Evolutionary conservation across 2,329 filamentous ascomycete genomes (phyloP), one percentile per base, ranked within the genome.

Genomic region (Volutella citrinella): DNA sequence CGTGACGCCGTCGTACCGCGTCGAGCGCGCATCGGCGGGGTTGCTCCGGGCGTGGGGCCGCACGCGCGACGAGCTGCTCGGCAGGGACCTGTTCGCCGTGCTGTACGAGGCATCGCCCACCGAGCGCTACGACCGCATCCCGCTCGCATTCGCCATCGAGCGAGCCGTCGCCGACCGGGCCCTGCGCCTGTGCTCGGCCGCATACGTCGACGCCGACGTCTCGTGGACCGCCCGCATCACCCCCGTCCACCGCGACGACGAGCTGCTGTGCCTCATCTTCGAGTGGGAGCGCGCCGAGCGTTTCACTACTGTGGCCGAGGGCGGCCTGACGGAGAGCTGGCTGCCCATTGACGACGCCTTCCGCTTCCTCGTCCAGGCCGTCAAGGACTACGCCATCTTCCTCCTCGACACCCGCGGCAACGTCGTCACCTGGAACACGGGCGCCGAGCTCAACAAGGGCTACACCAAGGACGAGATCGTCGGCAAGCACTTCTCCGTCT

Each of bases 361-460:
- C 50, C 73, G 74, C n/a, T 74, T 80, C 23, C 61, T 84, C 19
- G 65, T 82, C 21, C 72, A 81, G 42, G 74, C 70, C 0, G 73
- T 80, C 46, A 77, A 74, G 54, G 74, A 80, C 41, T 80, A 79
- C 46, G 76, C 76, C 37, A 81, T 81, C 40, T 82, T 80, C 49
- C 72, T 80, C 60, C 64, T 80, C 18, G 74, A 79, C 32, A 65
- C 71, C 1, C 55, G 61, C 5, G 76, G 76, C n/a, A 60, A 69
- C 45, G 67, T 80, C 12, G 65, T 65, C 2, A 78, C 75, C 0
- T 80, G 76, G 76, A 80, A 79, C 43, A 60, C 64, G 1, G 76
- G 75, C 3, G 76, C 76, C 0, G 61, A 71, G 31, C 55, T 72
- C 10, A 64, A 77, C 43, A 80, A 80, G 48, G 74, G 74, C 4